Evolutionary conservation across 495 filamentous ascomycete genomes (phyloP), one percentile per base, ranked within the genome.

Genomic region (Xylaria sp.): DNA sequence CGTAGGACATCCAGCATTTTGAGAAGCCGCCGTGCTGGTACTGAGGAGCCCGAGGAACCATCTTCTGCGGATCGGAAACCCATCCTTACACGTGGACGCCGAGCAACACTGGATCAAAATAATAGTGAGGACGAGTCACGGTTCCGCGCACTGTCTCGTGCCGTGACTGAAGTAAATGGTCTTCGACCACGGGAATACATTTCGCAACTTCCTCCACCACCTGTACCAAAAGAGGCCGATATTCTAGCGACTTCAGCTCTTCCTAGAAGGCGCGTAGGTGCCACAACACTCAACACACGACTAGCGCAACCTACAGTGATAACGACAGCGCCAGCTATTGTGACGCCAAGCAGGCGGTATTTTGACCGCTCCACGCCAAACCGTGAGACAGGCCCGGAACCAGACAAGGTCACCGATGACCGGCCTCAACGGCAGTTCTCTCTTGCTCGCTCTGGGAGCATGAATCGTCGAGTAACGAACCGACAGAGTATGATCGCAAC

Each of bases 61-160:
- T 75, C 75, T 24, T 65, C 71, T 44, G 74, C 76, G 26, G 81
- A 81, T 29, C 80, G 84, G 24, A 82, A 82, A 65, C 84, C 83
- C 14, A 67, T 82, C 63, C 76, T 81, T 66, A 72, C 78, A 40
- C 81, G 76, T 68, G 78, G 33, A 61, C 85, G 82, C 24, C 84
- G 81, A 6, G 77, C 75, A 11, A 83, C 81, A 35, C 73, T 84
- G 33, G 82, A 83, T 8, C 81, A n/a, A n/a, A n/a, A 84, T 14
- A 79, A 85, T 15, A 79, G 85, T 7, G 84, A 87, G 26, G 85
- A 83, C 15, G 80, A 85, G 19, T 72, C 75, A 5, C 78, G 85
- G 48, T 86, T 85, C 75, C 84, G 88, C 6, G 82, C 84, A 15
- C 87, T 87, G 0, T 89, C 87, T 3, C 76, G 89, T 15, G 88